phyloP scores from a whole-genome alignment of 805 yeast genomes.

The Candida caryicola region DNA sequence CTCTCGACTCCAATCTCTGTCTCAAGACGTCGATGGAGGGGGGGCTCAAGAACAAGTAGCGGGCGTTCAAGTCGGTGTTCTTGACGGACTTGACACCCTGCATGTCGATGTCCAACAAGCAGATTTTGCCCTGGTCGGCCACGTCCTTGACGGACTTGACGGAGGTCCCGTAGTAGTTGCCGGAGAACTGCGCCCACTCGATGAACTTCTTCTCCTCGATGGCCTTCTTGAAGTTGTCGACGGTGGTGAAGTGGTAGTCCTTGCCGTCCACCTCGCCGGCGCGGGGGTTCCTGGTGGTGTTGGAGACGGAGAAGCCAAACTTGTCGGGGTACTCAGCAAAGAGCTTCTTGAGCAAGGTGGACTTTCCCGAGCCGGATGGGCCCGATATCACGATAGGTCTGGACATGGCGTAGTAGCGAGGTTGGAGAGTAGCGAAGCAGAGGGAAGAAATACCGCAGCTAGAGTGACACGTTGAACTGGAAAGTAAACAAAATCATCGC shows the following conservation, averaged over 20 bases:
- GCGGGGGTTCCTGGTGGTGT: conserved; percentile 90
- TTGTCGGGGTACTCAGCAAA: conserved; percentile 85
- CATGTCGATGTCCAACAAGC: conserved; percentile 97
- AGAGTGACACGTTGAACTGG: no score
- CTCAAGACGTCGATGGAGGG: conserved; percentile 82
- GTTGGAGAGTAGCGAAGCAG: no score
- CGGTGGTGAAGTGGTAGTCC: conserved; percentile 84
- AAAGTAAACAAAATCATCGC: background rate
- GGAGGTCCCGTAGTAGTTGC: conserved; percentile 95
- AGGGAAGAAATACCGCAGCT: no score
- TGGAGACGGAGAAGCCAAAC: conserved; percentile 92
- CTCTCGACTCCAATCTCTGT: conserved; percentile 78
- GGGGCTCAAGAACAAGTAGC: conserved; percentile 85
- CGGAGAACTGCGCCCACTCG: conserved; percentile 98
- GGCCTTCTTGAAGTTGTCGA: conserved; percentile 73
- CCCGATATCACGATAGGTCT: conserved; percentile 96
- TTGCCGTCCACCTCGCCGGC: conserved; percentile 85
- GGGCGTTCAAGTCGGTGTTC: conserved; percentile 74
- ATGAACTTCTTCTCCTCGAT: conserved; percentile 76
- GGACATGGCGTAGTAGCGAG: no score
- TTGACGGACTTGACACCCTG: conserved; percentile 96
- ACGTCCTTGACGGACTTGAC: conserved; percentile 81
- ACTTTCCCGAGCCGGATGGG: conserved; percentile 96
- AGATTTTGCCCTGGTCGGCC: conserved; percentile 60
- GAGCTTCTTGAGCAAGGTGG: conserved; percentile 84